Percentiles rank a stretch among this genome's conserved stretches.
These are phyloP conservation scores for Verticillium klebahnii DNA, from an alignment of 2,329 filamentous ascomycete genomes.

Conservation along the genomic window DNA sequence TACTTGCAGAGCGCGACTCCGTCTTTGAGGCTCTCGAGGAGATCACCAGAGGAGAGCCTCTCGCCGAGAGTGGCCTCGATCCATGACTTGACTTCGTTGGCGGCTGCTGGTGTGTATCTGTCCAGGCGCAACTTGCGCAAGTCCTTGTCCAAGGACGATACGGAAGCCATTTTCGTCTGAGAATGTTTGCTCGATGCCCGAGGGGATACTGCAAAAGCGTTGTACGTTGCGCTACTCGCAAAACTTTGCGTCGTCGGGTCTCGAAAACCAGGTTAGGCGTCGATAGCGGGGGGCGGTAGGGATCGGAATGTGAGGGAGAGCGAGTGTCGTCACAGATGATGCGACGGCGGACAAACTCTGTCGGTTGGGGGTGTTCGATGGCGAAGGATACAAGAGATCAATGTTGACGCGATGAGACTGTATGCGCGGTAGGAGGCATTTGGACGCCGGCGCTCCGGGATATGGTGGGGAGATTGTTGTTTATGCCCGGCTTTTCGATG, in stretches of 20 bases:
- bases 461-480: conserved; percentile 12
- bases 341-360: background rate
- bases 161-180: conserved; percentile 70
- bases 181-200: background rate
- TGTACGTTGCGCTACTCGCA: background rate
- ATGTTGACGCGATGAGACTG: background rate
- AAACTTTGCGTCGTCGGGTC: background rate
- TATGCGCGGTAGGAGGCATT: background rate
- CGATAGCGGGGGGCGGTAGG: background rate
- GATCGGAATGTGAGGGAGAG: conserved; percentile 4
- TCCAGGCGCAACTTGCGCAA: conserved; percentile 88
- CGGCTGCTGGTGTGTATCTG: conserved; percentile 87
- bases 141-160: conserved; percentile 90
- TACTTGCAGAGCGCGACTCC: conserved; percentile 91
- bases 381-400: background rate
- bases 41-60: conserved; percentile 65
- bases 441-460: background rate
- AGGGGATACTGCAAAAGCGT: background rate
- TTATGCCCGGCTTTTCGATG: conserved; percentile 2
- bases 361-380: background rate
- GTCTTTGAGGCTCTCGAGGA: conserved; percentile 84
- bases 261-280: background rate
- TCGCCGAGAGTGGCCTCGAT: conserved; percentile 79
- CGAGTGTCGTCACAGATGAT: background rate
- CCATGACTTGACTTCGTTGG: conserved; percentile 80